A percentile compares a stretch with the other conserved stretches of the same genome.
These are phyloP conservation scores for Elasticomyces elasticus DNA, from an alignment of 495 filamentous ascomycete species.

Conservation along the genomic window DNA sequence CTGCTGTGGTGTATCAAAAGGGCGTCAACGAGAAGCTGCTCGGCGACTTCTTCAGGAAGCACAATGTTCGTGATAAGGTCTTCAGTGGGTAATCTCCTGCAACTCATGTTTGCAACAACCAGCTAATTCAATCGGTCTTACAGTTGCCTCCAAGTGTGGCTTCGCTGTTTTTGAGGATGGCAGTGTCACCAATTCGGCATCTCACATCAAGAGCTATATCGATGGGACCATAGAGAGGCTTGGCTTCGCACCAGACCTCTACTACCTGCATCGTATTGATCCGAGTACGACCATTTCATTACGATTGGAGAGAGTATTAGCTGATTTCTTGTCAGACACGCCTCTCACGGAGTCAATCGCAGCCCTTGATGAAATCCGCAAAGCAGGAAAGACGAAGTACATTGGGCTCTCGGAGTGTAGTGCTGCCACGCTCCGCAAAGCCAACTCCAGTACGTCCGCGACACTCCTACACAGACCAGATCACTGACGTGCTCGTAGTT, in stretches of 20 bases:
- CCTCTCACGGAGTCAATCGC: conserved; percentile 55
- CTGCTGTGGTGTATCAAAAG: conserved; percentile 41
- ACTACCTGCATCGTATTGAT: conserved; percentile 48
- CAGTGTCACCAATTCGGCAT: conserved; percentile 38
- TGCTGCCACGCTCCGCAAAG: conserved; percentile 47
- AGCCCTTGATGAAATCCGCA: conserved; percentile 31
- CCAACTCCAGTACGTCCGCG: conserved; percentile 42
- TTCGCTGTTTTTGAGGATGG: conserved; percentile 31
- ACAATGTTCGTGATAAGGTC: conserved; percentile 39
- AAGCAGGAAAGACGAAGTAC: conserved; percentile 48
- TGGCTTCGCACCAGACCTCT: conserved; percentile 43
- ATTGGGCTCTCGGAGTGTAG: conserved; percentile 50
- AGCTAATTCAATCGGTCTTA: background rate
- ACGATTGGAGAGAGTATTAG: background rate
- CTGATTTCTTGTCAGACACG: conserved; percentile 24
- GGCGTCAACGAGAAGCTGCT: conserved; percentile 33
- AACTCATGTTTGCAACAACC: conserved; percentile 1
- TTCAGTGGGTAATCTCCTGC: conserved; percentile 32
- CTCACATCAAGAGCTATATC: conserved; percentile 43
- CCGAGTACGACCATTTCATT: background rate
- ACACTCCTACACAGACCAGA: no score
- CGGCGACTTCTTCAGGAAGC: conserved; percentile 44
- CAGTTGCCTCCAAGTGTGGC: conserved; percentile 43
- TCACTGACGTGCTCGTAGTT: conserved; percentile 25
- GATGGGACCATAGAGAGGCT: conserved; percentile 44